Evolutionary conservation across 345 rosid species (phyloP), one percentile per base, ranked within the genome.

Genomic region (Acer campestre): DNA sequence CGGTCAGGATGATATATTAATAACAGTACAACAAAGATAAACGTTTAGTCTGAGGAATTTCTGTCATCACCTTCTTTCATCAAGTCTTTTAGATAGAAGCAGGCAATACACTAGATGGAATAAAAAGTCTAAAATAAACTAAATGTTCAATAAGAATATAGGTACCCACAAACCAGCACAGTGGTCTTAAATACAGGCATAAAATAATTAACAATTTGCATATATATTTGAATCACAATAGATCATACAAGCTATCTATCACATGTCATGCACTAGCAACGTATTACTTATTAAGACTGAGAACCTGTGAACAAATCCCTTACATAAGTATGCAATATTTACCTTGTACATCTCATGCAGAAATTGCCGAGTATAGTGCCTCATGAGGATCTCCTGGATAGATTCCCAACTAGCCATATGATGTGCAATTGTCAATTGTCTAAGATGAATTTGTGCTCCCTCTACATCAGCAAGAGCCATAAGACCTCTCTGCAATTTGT

Each of bases 341-440:
- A 92, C 99, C 98, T 95, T 95, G 91, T 95, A 95, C 85, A 90
- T 90, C 88, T 95, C 99, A 87, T 93, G 99, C 77, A 93, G 88
- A 77, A 95, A 84, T 84, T 95, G 98, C 67, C 96, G 90, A 63
- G 86, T 85, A 77, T 92, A 95, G 84, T 95, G 99, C 83, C 92
- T 86, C 67, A 84, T 80, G 82, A 95, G 92, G 76, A 93, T 90
- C 83, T 92, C 97, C 87, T 89, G 91, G 85, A 95, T 86, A 48
- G 99, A 95, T 79, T 91, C 94, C 98, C 94, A 89, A 78, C 99
- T 91, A 75, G 97, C 91, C 90, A 95, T 89, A 76, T 90, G 98
- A 88, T 95, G 92, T 80, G 89, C 79, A 79, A 93, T 89, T 77
- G 89, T 87, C 82, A 95, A 84, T 77, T 87, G 88, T 82, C 88